Evolutionary conservation across 805 yeast genomes (phyloP).

Genomic region (Candida parachauliodes): DNA sequence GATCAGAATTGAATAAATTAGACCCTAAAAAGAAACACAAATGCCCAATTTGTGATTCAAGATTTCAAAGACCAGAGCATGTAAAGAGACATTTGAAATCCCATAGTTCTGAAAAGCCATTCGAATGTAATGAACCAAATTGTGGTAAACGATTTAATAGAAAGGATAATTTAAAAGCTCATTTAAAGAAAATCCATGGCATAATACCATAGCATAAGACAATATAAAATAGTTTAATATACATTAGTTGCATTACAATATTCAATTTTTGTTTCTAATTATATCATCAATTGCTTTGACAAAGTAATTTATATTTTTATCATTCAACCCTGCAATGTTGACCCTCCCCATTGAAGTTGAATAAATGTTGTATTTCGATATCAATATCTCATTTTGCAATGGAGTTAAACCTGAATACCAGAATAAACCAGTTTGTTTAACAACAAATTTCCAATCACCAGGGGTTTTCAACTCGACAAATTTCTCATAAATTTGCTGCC

Average conservation of each 20-base stretch:
- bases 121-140: constrained; percentile 46
- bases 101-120: constrained; percentile 57
- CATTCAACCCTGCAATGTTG: constrained; percentile 43
- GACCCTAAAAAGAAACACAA: constrained; percentile 56
- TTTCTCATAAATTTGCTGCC: constrained; percentile 25
- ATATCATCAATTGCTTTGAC: constrained; percentile 35
- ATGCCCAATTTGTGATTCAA: constrained; percentile 61
- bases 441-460: constrained; percentile 39
- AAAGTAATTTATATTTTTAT: constrained; percentile 34
- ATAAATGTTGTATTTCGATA: constrained; percentile 35
- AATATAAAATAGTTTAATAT: background rate
- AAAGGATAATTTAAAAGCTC: constrained; percentile 59
- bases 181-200: constrained; percentile 56
- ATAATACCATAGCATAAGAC: background rate
- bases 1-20: constrained; percentile 24
- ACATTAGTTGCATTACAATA: background rate
- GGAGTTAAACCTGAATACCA: constrained; percentile 41
- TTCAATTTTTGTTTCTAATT: constrained; percentile 19
- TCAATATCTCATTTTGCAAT: constrained; percentile 29
- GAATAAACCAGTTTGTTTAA: constrained; percentile 39
- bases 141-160: constrained; percentile 58
- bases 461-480: constrained; percentile 37
- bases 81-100: constrained; percentile 62
- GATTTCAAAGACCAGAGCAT: constrained; percentile 70
- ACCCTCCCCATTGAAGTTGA: constrained; percentile 39